Evolutionary conservation across 352 stramenopile species (phyloP).

Genomic region (Phytophthora pseudosyringae): DNA sequence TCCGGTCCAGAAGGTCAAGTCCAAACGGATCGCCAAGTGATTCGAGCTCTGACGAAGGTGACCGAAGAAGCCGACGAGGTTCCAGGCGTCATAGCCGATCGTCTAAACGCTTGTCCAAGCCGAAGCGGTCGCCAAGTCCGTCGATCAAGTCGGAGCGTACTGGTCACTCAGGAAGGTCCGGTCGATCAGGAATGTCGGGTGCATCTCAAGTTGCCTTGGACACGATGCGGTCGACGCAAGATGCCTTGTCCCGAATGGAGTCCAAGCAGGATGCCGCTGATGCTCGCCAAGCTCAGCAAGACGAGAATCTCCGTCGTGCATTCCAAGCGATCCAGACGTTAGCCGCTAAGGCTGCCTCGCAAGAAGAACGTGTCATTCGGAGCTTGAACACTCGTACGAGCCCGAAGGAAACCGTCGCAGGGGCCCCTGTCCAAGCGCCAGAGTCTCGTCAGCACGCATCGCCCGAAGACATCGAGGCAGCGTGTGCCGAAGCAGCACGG

Average conservation of each 20-base stretch:
- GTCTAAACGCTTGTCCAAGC: neutral
- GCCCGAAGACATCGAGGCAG: too few relatives aligned
- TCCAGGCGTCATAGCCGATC: neutral
- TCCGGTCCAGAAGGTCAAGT: neutral
- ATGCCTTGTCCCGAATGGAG: neutral
- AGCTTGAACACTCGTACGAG: neutral
- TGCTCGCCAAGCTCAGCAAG: neutral
- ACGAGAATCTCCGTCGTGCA: neutral
- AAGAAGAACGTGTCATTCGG: neutral
- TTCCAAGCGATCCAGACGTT: slow-evolving; percentile 6
- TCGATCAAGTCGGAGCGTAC: neutral
- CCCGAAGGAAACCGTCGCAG: neutral
- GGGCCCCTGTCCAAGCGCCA: neutral
- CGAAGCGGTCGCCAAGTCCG: neutral
- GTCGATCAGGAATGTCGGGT: neutral
- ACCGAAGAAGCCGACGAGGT: neutral
- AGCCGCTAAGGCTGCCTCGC: neutral
- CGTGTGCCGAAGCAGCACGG: too few relatives aligned
- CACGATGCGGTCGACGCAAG: neutral
- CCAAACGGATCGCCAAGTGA: neutral
- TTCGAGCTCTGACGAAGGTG: neutral
- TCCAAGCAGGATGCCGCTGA: neutral
- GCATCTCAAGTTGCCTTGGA: neutral
- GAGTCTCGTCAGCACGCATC: too few relatives aligned
- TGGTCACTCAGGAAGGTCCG: neutral